Evolutionary conservation across 176 grass and related monocot species (phyloP), one percentile per base, ranked within the genome.

Genomic region (Triticum timopheevii): DNA sequence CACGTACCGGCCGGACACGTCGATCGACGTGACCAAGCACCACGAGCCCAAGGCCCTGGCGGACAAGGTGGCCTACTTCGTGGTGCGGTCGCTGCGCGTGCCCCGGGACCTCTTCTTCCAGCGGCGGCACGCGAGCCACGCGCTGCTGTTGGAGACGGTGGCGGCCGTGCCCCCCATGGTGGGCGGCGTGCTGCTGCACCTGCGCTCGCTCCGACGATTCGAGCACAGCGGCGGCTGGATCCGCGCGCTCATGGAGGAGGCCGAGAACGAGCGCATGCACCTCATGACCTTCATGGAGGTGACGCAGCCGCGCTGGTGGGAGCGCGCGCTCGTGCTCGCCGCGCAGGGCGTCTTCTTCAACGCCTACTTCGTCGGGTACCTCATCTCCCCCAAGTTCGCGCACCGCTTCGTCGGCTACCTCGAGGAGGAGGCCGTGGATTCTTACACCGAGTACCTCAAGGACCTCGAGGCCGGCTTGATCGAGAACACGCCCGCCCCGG

Each of bases 161-260:
- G 49, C 49, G 10, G 49, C 49, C 0, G 49, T 52, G 15, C 49
- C 49, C 0, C 49, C 15, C 1, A 97, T 97, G 92, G 95, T 97
- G n/a, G 95, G 85, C 66, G 95, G 95, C 30, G 90, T 52, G 49
- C 5, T 52, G 15, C 49, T 52, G 1, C 49, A 52, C 49, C 49
- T 52, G 15, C 54, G 54, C 19, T 58, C 54, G 19, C 54, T 58
- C 54, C 54, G 54, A 19, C 54, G 54, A 0, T 58, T 58, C 54
- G 54, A 58, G 54, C 89, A 95, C 25, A 97, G 91, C 86, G 95
- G 95, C 49, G 93, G 95, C 0, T 97, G 95, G 95, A 68, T 97
- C 84, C 91, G 93, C 4, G 87, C 85, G 28, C 90, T 97, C 28
- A 85, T 95, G 4, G 95, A 97, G 54, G 54, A 58, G 54, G 54